Evolutionary conservation across 2,329 filamentous ascomycete genomes (phyloP), one percentile per base, ranked within the genome.

Genomic region (Pseudogymnoascus pannorum): DNA sequence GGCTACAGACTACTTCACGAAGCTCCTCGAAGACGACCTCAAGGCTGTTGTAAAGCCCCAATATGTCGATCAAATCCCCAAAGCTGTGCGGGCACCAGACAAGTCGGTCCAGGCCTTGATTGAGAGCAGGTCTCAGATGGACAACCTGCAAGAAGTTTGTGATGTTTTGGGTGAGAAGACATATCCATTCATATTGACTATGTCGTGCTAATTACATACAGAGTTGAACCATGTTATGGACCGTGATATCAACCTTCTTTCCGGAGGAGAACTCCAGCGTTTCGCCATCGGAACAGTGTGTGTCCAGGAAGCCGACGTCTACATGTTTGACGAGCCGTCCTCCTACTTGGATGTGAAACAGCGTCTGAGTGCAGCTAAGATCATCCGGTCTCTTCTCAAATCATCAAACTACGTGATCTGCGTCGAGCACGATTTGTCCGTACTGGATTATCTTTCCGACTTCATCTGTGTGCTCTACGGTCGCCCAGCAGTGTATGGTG

Each of bases 341-440:
- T 99, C 94, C 36, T 99, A 97, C 77, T 85, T 99, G 62, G 95
- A 99, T 88, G 94, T 99, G 73, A 97, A 97, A 84, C 94, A 99
- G 78, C 90, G 94, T 87, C 81, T 99, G 68, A 89, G 88, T 68
- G 94, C 95, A 65, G 93, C 91, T 69, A 86, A 88, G 69, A 90
- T 96, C 69, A 97, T 99, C 70, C 92, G 94, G 67, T 92, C 91
- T 66, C 86, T 99, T 58, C 84, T 97, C 60, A 85, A 90, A 57
- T 86, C 91, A 54, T 85, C 97, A 70, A 91, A 96, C 79, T 99
- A 97, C 73, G 90, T 99, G 71, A 97, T 99, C 70, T 93, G 97
- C 65, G 94, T 99, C 70, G 94, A 99, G 83, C 94, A 99, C 86
- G 94, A 99, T 85, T 81, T 99, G 81, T 96, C 93, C 54, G 92